Base-by-base conservation (phyloP, 345 rosid species). In the Gossypium thurberi region DNA sequence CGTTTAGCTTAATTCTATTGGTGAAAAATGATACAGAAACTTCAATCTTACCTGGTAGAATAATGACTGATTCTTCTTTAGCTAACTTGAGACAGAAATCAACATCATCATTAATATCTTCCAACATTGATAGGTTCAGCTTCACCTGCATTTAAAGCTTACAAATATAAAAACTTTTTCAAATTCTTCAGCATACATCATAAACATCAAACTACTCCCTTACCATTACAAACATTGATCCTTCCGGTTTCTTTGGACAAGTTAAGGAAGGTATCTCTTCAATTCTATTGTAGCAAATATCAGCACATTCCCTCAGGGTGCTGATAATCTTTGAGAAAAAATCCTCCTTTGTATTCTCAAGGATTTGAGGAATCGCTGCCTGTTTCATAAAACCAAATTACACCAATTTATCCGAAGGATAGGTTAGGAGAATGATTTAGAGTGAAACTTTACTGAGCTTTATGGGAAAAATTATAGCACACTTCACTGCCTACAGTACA, bases 211-310 rank as follows among this genome's bases (percentile, higher is more conserved):
- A 53, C 8, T 10, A 13, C n/a, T 44, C 12, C 23, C 75, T 5
- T 81, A 90, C 98, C 93, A 93, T 63, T 33, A 86, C 78, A 74
- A 80, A 89, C 85, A 89, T 90, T 70, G 90, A 86, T 46, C 89
- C 90, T 72, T 90, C 93, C 1, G 90, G 94, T 81, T 85, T 90
- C 20, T 52, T 77, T 33, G 85, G 84, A 76, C 91, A 88, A 14
- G 83, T 81, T 64, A 90, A 73, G 75, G 85, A 88, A 26, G 90
- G 87, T 6, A 91, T 90, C 60, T 87, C 92, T 73, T 82, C 70
- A 18, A 94, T 83, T 71, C 53, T 76, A 51, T 81, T 81, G 21
- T 81, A 84, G 65, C 87, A 84, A 67, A 85, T 53, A 69, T 77
- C 89, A 17, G 89, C 91, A 70, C 82, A 74, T 60, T 82, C 83